phyloP scores from a whole-genome alignment of 148 eudicot species.

The Chenopodium quinoa region DNA sequence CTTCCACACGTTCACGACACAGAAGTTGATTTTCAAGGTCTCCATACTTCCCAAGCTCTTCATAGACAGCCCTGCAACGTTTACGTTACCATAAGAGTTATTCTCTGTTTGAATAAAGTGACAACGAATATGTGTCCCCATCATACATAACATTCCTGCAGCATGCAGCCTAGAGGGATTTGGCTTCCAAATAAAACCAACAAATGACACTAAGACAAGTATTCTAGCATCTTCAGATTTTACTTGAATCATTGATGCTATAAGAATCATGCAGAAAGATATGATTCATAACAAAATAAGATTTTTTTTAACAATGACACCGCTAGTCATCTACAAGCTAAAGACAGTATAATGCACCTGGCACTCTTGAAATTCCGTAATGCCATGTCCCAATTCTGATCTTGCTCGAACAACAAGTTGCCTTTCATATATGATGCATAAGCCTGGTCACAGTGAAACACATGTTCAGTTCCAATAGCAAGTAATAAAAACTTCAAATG shows the following conservation, averaged over 20 bases:
- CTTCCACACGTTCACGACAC: conserved; percentile 93
- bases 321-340: not conserved
- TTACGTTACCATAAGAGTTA: conserved; percentile 7
- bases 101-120: conserved; percentile 1
- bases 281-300: not conserved
- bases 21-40: conserved; percentile 82
- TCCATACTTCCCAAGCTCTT: conserved; percentile 98
- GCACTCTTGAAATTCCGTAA: conserved; percentile 90
- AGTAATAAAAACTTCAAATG: conserved; percentile 7
- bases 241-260: not conserved
- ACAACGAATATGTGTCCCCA: not conserved
- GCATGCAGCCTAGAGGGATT: conserved; percentile 1
- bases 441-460: conserved; percentile 51
- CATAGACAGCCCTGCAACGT: conserved; percentile 79
- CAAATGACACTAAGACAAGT: not conserved
- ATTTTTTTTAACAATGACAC: not conserved
- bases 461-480: conserved; percentile 13
- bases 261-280: not conserved
- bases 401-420: conserved; percentile 83
- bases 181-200: not conserved
- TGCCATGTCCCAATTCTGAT: conserved; percentile 86
- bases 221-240: not conserved
- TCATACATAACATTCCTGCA: not conserved
- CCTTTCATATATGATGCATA: conserved; percentile 93
- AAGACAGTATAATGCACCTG: conserved; percentile 43